Evolutionary conservation across 2,329 filamentous ascomycete genomes (phyloP).

Genomic region (Nemania sp.): DNA sequence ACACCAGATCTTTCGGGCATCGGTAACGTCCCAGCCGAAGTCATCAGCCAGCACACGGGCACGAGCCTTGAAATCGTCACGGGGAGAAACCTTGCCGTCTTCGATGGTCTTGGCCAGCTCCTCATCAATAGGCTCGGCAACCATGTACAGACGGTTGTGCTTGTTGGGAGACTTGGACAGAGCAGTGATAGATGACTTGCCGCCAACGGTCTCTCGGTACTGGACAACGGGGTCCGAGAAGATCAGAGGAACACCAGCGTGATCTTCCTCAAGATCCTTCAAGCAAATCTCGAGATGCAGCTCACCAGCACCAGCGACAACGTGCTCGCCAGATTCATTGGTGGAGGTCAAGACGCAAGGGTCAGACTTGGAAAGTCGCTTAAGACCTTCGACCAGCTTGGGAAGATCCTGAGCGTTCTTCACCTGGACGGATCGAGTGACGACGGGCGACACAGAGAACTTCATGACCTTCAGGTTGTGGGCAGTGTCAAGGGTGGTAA

Average conservation of each 20-base stretch:
- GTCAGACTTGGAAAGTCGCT: constrained; percentile 99
- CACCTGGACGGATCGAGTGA: constrained; percentile 97
- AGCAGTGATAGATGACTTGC: constrained; percentile 88
- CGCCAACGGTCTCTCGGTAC: constrained; percentile 94
- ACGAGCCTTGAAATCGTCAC: constrained; percentile 99
- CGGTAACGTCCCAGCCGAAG: constrained; percentile 98
- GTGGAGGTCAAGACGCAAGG: constrained; percentile 94
- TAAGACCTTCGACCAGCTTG: constrained; percentile 99
- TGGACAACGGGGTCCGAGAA: constrained; percentile 98
- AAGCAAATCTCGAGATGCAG: constrained; percentile 99
- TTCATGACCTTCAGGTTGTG: constrained; percentile 99
- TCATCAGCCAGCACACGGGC: constrained; percentile 96
- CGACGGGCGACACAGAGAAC: constrained; percentile 99
- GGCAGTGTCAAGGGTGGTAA: constrained; percentile 94
- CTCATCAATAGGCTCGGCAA: constrained; percentile 87
- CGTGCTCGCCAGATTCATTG: constrained; percentile 93
- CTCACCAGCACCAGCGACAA: constrained; percentile 99
- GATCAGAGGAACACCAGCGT: constrained; percentile 96
- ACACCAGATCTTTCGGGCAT: constrained; percentile 99
- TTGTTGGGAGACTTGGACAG: constrained; percentile 99
- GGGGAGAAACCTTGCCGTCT: constrained; percentile 84
- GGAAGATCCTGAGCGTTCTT: constrained; percentile 99
- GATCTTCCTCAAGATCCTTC: constrained; percentile 99
- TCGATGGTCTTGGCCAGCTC: constrained; percentile 92
- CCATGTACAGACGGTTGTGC: constrained; percentile 99